phyloP scores from a whole-genome alignment of 768 basidiomycete genomes.

The Neoboletus magnificus region DNA sequence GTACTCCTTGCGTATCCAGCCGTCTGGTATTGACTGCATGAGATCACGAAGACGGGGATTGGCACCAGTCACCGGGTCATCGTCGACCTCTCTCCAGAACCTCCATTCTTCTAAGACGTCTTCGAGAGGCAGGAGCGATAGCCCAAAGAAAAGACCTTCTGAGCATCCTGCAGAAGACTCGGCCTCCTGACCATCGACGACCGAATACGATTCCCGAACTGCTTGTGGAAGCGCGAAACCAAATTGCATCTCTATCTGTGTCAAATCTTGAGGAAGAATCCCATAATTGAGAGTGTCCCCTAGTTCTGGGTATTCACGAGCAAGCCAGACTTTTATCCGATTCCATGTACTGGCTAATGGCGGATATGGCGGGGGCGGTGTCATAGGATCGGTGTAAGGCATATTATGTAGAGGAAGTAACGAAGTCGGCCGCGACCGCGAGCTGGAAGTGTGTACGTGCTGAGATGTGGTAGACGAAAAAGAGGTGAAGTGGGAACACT shows the following conservation, averaged over 20 bases:
- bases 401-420: slow-evolving; percentile 69
- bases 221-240: slow-evolving; percentile 80
- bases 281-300: slow-evolving; percentile 95
- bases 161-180: slow-evolving; percentile 84
- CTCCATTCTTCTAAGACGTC: slow-evolving; percentile 93
- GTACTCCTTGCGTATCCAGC: slow-evolving; percentile 87
- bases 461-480: slow-evolving; percentile 5
- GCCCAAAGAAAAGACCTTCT: slow-evolving; percentile 93
- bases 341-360: slow-evolving; percentile 81
- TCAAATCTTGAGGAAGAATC: slow-evolving; percentile 74
- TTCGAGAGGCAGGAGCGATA: slow-evolving; percentile 89
- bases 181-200: slow-evolving; percentile 91
- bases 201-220: slow-evolving; percentile 87
- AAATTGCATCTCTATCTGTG: slow-evolving; percentile 79
- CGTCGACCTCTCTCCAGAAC: slow-evolving; percentile 94
- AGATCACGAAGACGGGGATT: slow-evolving; percentile 66
- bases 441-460: slow-evolving; percentile 23
- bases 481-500: slow-evolving; percentile 11
- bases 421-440: slow-evolving; percentile 48
- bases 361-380: slow-evolving; percentile 55
- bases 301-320: slow-evolving; percentile 86
- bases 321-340: slow-evolving; percentile 79
- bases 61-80: slow-evolving; percentile 80
- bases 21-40: slow-evolving; percentile 88
- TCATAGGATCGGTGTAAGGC: slow-evolving; percentile 38